phyloP scores from a whole-genome alignment of 805 yeast species.

The Wickerhamiella bombiphila region DNA sequence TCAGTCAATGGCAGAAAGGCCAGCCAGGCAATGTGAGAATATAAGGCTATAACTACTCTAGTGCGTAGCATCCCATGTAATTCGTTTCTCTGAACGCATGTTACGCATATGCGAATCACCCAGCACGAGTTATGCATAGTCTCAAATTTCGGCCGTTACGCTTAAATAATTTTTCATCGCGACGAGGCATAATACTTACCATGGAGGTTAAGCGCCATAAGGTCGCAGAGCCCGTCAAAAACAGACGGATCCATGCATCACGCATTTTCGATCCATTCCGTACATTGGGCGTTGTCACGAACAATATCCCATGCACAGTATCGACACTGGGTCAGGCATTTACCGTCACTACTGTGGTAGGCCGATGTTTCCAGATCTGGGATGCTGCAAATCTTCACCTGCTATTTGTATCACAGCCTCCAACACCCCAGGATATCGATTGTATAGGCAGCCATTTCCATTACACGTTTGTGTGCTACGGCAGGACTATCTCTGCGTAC shows the following conservation, averaged over 20 bases:
- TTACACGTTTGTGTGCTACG: slow-evolving; percentile 65
- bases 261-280: slow-evolving; percentile 17
- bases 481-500: slow-evolving; percentile 57
- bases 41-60: no score
- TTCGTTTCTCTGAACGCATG: no score
- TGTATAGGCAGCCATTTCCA: slow-evolving; percentile 71
- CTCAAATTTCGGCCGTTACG: not conserved
- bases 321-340: slow-evolving; percentile 82
- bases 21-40: no score
- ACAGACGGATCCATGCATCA: not conserved
- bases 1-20: no score
- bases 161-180: slow-evolving; percentile 1
- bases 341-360: slow-evolving; percentile 80
- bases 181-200: not conserved
- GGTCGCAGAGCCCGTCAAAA: not conserved
- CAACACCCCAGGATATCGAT: slow-evolving; percentile 56
- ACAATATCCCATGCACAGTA: slow-evolving; percentile 69
- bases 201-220: slow-evolving; percentile 5
- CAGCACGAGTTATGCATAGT: no score
- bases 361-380: slow-evolving; percentile 78
- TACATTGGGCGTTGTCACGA: slow-evolving; percentile 70
- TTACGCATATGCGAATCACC: no score
- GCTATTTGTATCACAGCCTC: slow-evolving; percentile 70
- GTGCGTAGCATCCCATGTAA: no score
- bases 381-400: slow-evolving; percentile 75